Base-by-base conservation (phyloP, 2,329 filamentous ascomycete genomes). In the Colletotrichum sp. region DNA sequence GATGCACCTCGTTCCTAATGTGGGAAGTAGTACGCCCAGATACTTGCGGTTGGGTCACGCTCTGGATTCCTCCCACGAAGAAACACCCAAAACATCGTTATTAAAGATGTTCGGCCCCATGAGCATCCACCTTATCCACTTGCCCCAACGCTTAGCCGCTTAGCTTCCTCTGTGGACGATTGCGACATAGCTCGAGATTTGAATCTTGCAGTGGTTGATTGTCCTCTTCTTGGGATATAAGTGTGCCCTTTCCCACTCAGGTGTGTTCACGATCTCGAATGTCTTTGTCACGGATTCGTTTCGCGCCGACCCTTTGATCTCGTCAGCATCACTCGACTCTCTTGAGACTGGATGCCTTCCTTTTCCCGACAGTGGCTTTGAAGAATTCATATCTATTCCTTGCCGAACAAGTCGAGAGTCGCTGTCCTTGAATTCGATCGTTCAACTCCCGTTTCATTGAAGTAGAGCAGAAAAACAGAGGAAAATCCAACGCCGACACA, bases 1-100 rank as follows among this genome's bases (percentile, higher is more conserved):
- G 62, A 69, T 76, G 76, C 76, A 77, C 55, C 60, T 62, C 34
- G 60, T 73, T 77, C 69, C 76, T 7, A 76, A 77, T 43, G 69
- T 60, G 66, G 76, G 76, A 68, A 66, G 60, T 38, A 52, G 66
- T 73, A 76, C 69, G 28, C 56, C 16, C 48, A 71, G 48, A 56
- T 76, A 76, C 74, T 71, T 75, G 58, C 28, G n/a, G 64, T 38
- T 7, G 38, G 70, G 70, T 73, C 73, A 76, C 48, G 65, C 70
- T 73, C 70, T 76, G 64, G 58, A 76, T 55, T 76, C 65, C 58
- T 65, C 55, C 58, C 70, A 73, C 56, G 56, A 43, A 66, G 43
- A 55, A 21, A 72, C 26, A 56, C 66, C 52, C 67, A 61, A 66
- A 67, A 24, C 66, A 70, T 68, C 66, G 71, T 76, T 67, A 55